Evolutionary conservation across 306 rosid genomes (phyloP).

Genomic region (Trifolium pratense): DNA sequence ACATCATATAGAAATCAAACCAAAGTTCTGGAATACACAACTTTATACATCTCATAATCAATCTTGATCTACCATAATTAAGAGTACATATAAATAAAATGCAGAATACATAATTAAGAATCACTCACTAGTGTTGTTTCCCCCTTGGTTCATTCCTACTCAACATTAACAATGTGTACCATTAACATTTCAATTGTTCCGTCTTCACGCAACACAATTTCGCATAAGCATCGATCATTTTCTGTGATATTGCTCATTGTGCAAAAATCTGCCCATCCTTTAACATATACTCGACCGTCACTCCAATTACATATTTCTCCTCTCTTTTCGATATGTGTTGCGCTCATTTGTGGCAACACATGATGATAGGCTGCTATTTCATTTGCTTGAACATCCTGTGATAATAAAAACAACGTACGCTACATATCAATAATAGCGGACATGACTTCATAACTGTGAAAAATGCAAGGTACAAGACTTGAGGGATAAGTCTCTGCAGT

Average conservation of each 20-base stretch:
- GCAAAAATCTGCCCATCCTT: conserved; percentile 24
- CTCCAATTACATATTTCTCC: conserved; percentile 6
- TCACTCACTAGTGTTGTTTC: no score
- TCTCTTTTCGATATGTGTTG: not conserved
- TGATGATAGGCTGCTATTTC: not conserved
- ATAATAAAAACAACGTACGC: not conserved
- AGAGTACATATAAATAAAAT: no score
- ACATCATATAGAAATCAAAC: no score
- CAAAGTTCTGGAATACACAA: no score
- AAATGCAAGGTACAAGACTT: no score
- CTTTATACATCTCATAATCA: no score
- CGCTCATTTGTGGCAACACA: not conserved
- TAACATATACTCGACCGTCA: conserved; percentile 28
- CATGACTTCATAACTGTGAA: not conserved
- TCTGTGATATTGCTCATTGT: conserved; percentile 11
- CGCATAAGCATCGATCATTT: conserved; percentile 37
- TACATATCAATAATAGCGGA: not conserved
- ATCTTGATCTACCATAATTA: no score
- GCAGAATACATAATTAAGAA: no score
- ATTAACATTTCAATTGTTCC: not conserved
- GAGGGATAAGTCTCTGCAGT: no score
- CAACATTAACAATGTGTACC: conserved; percentile 27
- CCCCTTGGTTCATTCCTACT: not conserved
- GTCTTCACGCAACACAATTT: conserved; percentile 17
- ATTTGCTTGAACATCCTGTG: not conserved